Evolutionary conservation across 108 stramenopile species (phyloP), one percentile per base, ranked within the genome.

Genomic region (Cyclostephanos tholiformis): DNA sequence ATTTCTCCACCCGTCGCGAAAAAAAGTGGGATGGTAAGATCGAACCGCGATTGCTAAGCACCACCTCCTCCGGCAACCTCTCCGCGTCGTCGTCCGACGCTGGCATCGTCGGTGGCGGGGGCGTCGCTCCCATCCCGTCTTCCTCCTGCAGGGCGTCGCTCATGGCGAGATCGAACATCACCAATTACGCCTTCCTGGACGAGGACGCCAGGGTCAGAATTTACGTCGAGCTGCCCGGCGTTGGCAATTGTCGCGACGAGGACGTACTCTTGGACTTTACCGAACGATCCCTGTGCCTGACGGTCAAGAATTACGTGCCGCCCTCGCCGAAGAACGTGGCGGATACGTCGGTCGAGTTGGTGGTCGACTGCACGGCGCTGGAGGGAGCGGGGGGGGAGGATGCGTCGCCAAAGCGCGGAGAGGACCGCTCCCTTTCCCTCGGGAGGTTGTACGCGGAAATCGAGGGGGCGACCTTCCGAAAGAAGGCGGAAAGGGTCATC

Each of bases 101-200:
- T 43, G 60, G 46, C 35, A 62, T 17, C 35, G 50, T 56, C 23
- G 30, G 55, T 4, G 36, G 46, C 16, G 55, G 39, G 12, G 23
- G 32, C 8, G 39, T 30, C 20, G 30, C 23, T 23, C 39, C 57
- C 43, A n/a, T 51, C 2, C 19, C 73, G n/a, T 36, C 52, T 35
- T 38, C 38, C 14, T 50, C 75, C 11, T 69, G 60, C 25, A 71
- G 63, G 38, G 53, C 71, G 13, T 49, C 55, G 38, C 58, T 69
- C 8, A 52, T 87, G 73, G 65, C 79, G 63, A 93, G 91, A 56
- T 84, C 82, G 65, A 94, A 89, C 80, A 94, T 94, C 55, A 94
- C 89, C 43, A 85, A 87, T 35, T 94, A 94, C 74, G 89, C 93
- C 22, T 94, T 94, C 64, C 58, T 79, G 1, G 87, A 94, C 52